These are phyloP conservation scores for Phaeosphaeriaceae sp. DNA, from an alignment of 2,329 filamentous ascomycete species.

Conservation along the genomic window DNA sequence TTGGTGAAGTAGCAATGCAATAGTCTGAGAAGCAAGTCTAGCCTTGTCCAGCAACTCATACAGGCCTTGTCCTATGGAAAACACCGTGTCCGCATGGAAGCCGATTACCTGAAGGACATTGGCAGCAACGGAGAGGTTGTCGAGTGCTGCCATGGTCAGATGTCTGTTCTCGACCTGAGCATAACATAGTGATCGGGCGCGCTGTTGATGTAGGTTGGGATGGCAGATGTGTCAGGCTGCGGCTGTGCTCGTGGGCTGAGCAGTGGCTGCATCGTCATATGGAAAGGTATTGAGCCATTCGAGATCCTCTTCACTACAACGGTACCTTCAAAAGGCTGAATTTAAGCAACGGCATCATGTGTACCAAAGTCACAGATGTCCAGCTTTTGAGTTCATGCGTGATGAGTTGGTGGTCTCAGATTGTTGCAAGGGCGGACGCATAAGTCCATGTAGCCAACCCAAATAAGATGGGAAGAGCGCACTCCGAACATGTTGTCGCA, in stretches of 20 bases:
- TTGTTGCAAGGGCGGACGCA: too few relatives aligned
- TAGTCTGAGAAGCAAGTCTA: not conserved
- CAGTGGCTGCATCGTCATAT: not conserved
- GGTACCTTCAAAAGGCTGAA: too few relatives aligned
- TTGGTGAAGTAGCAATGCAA: not conserved
- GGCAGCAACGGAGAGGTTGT: not conserved
- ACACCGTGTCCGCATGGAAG: not conserved
- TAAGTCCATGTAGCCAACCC: not conserved
- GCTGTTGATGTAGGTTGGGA: not conserved
- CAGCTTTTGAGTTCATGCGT: too few relatives aligned
- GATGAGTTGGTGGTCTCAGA: too few relatives aligned
- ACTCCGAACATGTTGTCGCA: not conserved
- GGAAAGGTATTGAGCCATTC: not conserved
- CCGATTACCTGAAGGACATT: not conserved
- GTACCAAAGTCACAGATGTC: too few relatives aligned
- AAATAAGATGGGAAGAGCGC: not conserved
- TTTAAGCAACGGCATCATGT: too few relatives aligned
- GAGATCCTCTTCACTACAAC: too few relatives aligned
- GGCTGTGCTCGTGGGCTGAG: not conserved
- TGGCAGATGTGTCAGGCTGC: not conserved
- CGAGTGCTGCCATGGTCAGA: not conserved
- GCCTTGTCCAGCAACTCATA: not conserved
- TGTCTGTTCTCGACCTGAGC: not conserved
- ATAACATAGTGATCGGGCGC: too few relatives aligned
- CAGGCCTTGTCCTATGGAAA: not conserved